Conservation (phyloP, 129 eudicot species). For the Heracleum sosnowskyi region DNA sequence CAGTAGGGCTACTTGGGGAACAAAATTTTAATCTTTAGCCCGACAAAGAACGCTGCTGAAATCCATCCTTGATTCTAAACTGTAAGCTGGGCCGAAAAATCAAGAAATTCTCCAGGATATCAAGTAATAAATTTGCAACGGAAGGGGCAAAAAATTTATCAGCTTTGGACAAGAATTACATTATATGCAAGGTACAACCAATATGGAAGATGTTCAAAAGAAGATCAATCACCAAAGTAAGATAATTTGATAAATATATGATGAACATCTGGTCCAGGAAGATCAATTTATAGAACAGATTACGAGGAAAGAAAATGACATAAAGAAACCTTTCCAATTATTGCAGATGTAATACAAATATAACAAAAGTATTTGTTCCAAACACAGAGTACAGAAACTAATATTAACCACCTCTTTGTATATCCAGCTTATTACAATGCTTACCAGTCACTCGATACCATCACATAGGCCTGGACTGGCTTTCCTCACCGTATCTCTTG, state of each 20-base stretch:
- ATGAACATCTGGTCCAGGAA: background rate
- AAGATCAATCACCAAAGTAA: background rate
- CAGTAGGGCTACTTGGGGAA: background rate
- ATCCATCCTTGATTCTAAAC: background rate
- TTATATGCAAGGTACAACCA: background rate
- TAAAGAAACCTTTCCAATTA: background rate
- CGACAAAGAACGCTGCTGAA: background rate
- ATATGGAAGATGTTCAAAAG: background rate
- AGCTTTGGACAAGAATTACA: background rate
- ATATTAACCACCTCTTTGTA: background rate
- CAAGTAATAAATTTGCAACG: background rate
- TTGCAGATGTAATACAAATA: background rate
- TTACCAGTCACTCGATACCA: conserved; percentile 75
- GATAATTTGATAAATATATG: background rate
- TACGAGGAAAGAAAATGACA: background rate
- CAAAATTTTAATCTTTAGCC: background rate
- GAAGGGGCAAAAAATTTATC: background rate
- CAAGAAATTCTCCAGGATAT: background rate
- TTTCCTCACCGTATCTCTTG: conserved; percentile 7
- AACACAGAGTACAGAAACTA: background rate
- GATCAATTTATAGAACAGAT: background rate
- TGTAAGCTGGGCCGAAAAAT: background rate
- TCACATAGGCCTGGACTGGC: conserved; percentile 82
- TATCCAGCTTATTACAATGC: conserved; percentile 3
- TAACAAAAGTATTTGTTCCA: background rate